Conservation (phyloP, 805 yeast genomes). For the Dipodascus albidus region DNA sequence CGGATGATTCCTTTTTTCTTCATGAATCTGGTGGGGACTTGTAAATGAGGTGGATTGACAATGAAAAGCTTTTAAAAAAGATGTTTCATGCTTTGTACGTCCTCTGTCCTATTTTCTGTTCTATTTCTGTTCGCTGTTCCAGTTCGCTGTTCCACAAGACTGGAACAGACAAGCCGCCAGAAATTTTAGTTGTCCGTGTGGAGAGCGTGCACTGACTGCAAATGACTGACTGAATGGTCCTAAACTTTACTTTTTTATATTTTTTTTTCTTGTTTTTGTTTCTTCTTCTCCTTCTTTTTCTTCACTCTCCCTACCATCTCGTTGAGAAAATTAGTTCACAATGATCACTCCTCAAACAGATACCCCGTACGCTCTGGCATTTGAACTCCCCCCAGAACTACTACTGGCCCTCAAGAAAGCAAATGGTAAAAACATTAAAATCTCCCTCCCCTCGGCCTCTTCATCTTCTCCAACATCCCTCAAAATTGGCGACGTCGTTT, state of each 20-base stretch:
- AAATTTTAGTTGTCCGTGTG: neutral
- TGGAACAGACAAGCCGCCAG: no score
- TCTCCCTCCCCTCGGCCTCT: neutral
- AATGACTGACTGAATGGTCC: neutral
- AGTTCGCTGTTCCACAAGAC: no score
- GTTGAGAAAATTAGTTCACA: neutral
- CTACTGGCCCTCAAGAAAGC: neutral
- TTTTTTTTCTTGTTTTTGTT: neutral
- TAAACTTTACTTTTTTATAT: neutral
- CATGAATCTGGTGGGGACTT: no score
- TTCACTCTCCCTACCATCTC: neutral
- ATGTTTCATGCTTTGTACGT: no score
- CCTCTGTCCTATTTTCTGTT: no score
- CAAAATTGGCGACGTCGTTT: neutral
- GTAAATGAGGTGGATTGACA: no score
- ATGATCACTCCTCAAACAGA: neutral
- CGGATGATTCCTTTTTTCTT: no score
- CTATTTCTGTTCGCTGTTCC: no score
- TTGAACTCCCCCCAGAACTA: neutral
- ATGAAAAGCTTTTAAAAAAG: no score
- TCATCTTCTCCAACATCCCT: neutral
- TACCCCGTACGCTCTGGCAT: neutral
- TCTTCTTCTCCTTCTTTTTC: neutral
- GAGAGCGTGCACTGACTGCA: neutral
- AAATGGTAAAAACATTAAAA: neutral